Conservation (phyloP, 306 rosid genomes). For the Fagus sylvatica region DNA sequence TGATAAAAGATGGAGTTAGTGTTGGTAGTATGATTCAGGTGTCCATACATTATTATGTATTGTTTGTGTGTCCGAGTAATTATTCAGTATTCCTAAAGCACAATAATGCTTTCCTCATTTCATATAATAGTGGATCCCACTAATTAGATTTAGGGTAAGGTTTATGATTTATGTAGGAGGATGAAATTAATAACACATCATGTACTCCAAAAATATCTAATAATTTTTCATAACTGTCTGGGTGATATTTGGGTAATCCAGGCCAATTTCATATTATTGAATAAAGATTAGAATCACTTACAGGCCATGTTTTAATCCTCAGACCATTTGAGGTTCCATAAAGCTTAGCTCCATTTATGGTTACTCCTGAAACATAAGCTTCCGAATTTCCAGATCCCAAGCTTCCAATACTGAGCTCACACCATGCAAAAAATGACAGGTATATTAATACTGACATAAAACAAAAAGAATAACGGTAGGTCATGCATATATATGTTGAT, state of each 20-base stretch:
- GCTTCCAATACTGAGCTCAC: constrained; percentile 66
- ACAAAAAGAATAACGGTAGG: not conserved
- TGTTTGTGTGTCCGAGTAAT: not conserved
- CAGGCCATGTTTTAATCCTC: constrained; percentile 88
- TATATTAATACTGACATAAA: not conserved
- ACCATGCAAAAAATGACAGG: not conserved
- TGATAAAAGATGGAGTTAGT: not conserved
- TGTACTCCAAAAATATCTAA: no score
- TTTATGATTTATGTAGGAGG: no score
- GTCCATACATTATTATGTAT: not conserved
- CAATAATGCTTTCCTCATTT: no score
- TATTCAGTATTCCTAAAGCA: no score
- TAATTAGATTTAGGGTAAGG: no score
- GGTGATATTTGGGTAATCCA: not conserved
- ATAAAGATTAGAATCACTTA: constrained; percentile 14
- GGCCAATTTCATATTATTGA: not conserved
- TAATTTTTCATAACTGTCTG: no score
- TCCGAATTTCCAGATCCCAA: constrained; percentile 51
- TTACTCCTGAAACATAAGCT: constrained; percentile 59
- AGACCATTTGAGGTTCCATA: constrained; percentile 76
- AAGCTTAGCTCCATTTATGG: constrained; percentile 60
- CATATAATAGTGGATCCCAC: no score
- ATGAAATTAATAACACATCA: no score
- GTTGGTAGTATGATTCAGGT: not conserved
- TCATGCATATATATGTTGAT: not conserved